These are phyloP conservation scores for Obba rivulosa DNA, from an alignment of 768 basidiomycete species.

Conservation along the genomic window DNA sequence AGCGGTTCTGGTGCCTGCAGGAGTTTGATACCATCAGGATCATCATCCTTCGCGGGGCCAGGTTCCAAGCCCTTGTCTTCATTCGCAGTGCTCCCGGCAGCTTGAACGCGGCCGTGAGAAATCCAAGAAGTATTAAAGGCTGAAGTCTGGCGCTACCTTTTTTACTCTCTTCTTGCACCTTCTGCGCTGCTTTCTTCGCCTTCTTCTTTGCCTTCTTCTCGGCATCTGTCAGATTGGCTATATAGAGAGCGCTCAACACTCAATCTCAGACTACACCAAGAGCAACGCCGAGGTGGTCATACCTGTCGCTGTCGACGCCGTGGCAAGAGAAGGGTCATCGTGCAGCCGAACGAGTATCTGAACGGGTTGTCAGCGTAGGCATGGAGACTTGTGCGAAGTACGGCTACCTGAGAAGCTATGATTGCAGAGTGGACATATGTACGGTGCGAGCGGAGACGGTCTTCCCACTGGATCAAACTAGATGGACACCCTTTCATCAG, in stretches of 20 bases:
- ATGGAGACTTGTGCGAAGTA: neutral
- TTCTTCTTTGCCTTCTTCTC: slow-evolving; percentile 85
- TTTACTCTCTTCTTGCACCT: slow-evolving; percentile 61
- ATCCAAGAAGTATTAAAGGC: neutral
- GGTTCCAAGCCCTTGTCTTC: slow-evolving; percentile 72
- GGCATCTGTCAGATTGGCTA: slow-evolving; percentile 47
- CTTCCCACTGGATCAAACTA: slow-evolving; percentile 81
- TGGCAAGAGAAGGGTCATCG: slow-evolving; percentile 65
- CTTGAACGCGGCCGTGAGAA: neutral
- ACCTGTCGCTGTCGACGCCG: slow-evolving; percentile 26
- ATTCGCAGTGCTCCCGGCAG: slow-evolving; percentile 31
- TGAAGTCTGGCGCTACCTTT: slow-evolving; percentile 45
- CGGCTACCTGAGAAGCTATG: slow-evolving; percentile 58
- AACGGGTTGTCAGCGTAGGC: slow-evolving; percentile 7
- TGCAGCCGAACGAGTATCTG: slow-evolving; percentile 72
- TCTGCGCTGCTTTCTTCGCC: slow-evolving; percentile 74
- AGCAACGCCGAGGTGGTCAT: neutral
- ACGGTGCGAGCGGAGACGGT: slow-evolving; percentile 70
- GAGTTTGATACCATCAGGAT: slow-evolving; percentile 76
- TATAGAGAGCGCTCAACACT: neutral
- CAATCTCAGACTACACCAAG: neutral
- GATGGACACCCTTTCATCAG: slow-evolving; percentile 1
- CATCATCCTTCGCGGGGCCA: slow-evolving; percentile 61
- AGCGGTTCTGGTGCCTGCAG: slow-evolving; percentile 58
- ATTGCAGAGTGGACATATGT: slow-evolving; percentile 70